Evolutionary conservation across 2,329 filamentous ascomycete species (phyloP).

Genomic region (Botrytis squamosa): DNA sequence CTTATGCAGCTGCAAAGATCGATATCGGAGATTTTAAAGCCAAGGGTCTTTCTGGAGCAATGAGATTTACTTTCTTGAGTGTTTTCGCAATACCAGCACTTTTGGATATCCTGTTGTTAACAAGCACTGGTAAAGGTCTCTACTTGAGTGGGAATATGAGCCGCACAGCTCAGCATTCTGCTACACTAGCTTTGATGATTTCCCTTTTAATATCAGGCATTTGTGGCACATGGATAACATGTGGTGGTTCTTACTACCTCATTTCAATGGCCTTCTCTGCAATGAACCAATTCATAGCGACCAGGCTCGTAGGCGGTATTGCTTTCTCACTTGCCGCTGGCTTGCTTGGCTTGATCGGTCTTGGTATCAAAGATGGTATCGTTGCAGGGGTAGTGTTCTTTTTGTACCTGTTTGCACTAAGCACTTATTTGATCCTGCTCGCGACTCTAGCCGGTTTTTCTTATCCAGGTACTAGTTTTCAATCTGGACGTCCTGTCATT

Average conservation of each 20-base stretch:
- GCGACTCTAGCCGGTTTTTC: conserved; percentile 50
- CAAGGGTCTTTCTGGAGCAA: conserved; percentile 42
- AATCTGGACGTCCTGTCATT: conserved; percentile 48
- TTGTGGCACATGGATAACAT: conserved; percentile 62
- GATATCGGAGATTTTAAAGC: conserved; percentile 48
- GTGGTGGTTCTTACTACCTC: conserved; percentile 62
- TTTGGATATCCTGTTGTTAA: conserved; percentile 58
- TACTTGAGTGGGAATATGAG: conserved; percentile 60
- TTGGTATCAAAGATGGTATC: conserved; percentile 46
- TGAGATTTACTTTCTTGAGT: conserved; percentile 54
- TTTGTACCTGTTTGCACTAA: conserved; percentile 56
- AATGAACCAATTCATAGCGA: conserved; percentile 45
- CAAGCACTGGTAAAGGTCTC: conserved; percentile 57
- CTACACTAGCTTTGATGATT: conserved; percentile 54
- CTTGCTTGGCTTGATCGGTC: conserved; percentile 49
- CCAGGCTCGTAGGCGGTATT: conserved; percentile 49
- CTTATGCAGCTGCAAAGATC: conserved; percentile 52
- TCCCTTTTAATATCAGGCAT: conserved; percentile 58
- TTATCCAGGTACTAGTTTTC: conserved; percentile 52
- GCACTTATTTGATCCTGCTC: conserved; percentile 57
- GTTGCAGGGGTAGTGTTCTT: conserved; percentile 55
- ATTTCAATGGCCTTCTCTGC: conserved; percentile 51
- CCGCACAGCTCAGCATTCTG: conserved; percentile 50
- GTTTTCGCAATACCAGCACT: conserved; percentile 63
- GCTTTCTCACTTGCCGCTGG: conserved; percentile 40